Conservation (phyloP, 2,329 filamentous ascomycete genomes). For the Lachnellula cervina region DNA sequence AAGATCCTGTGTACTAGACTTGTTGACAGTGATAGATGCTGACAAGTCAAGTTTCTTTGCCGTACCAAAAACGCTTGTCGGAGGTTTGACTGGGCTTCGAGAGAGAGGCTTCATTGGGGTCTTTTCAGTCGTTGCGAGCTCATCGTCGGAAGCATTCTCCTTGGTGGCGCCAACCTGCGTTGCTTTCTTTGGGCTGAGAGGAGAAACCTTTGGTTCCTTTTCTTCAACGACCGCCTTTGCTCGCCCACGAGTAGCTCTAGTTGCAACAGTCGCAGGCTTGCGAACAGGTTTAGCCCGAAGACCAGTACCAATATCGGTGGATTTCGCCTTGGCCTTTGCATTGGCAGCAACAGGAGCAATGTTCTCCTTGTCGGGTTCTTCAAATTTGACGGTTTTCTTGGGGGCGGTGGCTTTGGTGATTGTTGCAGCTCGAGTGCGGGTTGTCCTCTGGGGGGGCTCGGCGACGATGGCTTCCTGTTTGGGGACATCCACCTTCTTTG, state of each 20-base stretch:
- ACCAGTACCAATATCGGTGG: slow-evolving; percentile 33
- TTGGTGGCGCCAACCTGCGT: slow-evolving; percentile 47
- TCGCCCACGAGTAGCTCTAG: slow-evolving; percentile 29
- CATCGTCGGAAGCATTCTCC: slow-evolving; percentile 53
- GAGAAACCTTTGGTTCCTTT: slow-evolving; percentile 39
- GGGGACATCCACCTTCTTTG: slow-evolving; percentile 24
- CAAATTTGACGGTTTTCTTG: slow-evolving; percentile 60
- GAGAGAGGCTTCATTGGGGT: slow-evolving; percentile 48
- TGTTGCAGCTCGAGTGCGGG: slow-evolving; percentile 33
- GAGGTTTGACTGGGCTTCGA: slow-evolving; percentile 52
- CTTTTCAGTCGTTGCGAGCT: slow-evolving; percentile 49
- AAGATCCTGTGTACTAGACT: slow-evolving; percentile 33
- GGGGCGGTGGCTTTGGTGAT: slow-evolving; percentile 40
- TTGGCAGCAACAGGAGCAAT: slow-evolving; percentile 42
- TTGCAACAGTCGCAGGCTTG: slow-evolving; percentile 34
- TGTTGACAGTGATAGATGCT: slow-evolving; percentile 29
- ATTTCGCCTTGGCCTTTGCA: slow-evolving; percentile 35
- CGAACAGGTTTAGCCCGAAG: slow-evolving; percentile 46
- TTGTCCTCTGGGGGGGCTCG: slow-evolving; percentile 35
- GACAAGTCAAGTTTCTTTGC: slow-evolving; percentile 35
- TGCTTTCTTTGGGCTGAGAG: slow-evolving; percentile 61
- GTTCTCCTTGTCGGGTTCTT: slow-evolving; percentile 60
- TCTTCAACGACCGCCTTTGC: slow-evolving; percentile 29
- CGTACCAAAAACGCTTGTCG: slow-evolving; percentile 29
- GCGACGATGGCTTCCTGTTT: slow-evolving; percentile 28